Evolutionary conservation across 208 protist species (phyloP), one percentile per base, ranked within the genome.

Genomic region (Willaertia magna): DNA sequence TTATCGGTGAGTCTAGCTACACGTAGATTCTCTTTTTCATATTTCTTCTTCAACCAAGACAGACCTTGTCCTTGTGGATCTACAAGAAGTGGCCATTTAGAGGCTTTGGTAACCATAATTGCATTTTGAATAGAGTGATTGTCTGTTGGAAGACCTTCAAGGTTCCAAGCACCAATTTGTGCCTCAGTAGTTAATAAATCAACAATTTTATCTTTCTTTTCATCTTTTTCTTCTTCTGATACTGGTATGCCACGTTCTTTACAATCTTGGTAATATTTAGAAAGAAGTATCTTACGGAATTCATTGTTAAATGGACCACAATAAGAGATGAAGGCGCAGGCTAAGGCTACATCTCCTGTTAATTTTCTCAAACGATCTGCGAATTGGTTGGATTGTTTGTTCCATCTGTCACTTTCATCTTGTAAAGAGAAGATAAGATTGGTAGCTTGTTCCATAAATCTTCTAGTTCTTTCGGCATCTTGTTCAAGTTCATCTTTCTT

Each of bases 41-140:
- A 94, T 44, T 94, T 92, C 89, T 92, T 92, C 34, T 94, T 96
- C 86, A 99, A 94, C 97, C 98, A 99, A 75, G 91, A 92, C 81
- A 97, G 91, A 48, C 96, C 98, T 93, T 99, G 98, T 42, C 96
- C 96, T 90, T 99, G 97, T 43, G 98, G 98, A 86, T 99, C 98
- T 81, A 99, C 97, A 91, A 99, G 93, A 42, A 99, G 91, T 79
- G 97, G 97, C 89, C 94, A 99, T 89, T 97, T 95, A 85, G 88
- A 90, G 20, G 89, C 84, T 30, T 88, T 86, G 47, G 96, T 98
- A 86, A 98, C 96, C 92, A 99, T 98, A 88, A 99, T 99, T 79
- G 96, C 98, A 91, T 99, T 99, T 92, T 99, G 96, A 22, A 98
- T 93, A 26, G 97, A 99, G 89, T 99, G 96, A 87, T 97, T 96